Base-by-base conservation (phyloP, 2,329 filamentous ascomycete species). In the Alternaria sp. region DNA sequence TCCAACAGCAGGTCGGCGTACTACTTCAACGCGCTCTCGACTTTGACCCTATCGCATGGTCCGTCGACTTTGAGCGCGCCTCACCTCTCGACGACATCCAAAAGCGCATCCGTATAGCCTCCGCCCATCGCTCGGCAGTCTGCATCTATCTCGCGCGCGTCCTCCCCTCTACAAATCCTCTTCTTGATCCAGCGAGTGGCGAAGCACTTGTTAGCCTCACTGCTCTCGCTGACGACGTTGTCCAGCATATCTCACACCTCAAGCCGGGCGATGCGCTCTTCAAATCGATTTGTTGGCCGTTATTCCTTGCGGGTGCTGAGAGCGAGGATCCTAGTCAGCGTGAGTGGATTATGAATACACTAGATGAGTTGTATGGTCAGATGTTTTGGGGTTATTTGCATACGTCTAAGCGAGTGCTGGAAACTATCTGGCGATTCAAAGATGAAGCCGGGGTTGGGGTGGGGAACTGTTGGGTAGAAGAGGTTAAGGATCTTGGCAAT, bases 251-350 rank as follows among this genome's bases (percentile, higher is more conserved):
- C 24, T 82, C 81, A 6, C 76, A 79, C 54, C 80, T 88, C 36
- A 78, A 78, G 28, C 79, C 81, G 20, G 72, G 78, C 3, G 84
- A 86, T 66, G 80, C 82, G 7, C 80, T 87, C 42, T 88, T 86
- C 78, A 88, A 87, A 69, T 86, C 84, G 7, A 86, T 85, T 3
- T 83, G 83, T n/a, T 88, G 86, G 86, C 85, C 86, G 1, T 79
- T 85, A 0, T 87, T 88, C 63, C 81, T 88, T 30, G 84, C 84
- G 3, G 86, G 86, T 1, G 85, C 85, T 0, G 86, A 87, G 66
- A 83, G 84, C 4, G 80, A 80, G 42, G 80, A 85, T 54, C 72
- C 76, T 0, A 75, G 78, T 36, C 82, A 82, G 57, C 79, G 85
- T 39, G 78, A 74, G 3, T 87, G 85, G 85, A 81, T 84, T n/a